These are phyloP conservation scores for Nothophaeocryptopus gaeumannii DNA, from an alignment of 2,329 filamentous ascomycete species.

Conservation along the genomic window DNA sequence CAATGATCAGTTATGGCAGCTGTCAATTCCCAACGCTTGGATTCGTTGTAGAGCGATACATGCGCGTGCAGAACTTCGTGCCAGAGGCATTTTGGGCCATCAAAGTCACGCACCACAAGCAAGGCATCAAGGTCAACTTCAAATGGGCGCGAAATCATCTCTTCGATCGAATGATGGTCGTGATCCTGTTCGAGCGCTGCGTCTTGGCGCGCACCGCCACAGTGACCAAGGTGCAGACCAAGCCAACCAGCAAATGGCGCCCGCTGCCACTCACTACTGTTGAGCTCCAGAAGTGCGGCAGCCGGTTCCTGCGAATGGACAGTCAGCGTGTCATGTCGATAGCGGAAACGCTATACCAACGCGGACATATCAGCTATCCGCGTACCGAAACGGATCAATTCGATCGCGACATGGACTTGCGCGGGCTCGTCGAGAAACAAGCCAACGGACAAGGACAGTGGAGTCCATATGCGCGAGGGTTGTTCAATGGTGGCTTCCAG, in stretches of 20 bases:
- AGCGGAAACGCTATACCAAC: conserved; percentile 85
- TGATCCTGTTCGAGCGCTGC: conserved; percentile 82
- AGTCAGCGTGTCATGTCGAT: conserved; percentile 84
- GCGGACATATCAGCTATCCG: conserved; percentile 95
- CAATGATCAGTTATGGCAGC: conserved; percentile 51
- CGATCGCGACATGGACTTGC: conserved; percentile 82
- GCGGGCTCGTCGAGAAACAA: conserved; percentile 78
- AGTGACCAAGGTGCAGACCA: conserved; percentile 82
- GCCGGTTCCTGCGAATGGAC: conserved; percentile 81
- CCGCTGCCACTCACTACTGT: conserved; percentile 92
- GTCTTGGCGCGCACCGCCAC: conserved; percentile 71
- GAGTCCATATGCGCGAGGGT: conserved; percentile 73
- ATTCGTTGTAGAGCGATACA: conserved; percentile 95
- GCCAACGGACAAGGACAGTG: conserved; percentile 66
- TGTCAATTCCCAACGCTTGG: conserved; percentile 97
- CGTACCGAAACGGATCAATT: conserved; percentile 97
- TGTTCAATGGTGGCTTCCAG: conserved; percentile 73
- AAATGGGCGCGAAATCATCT: conserved; percentile 77
- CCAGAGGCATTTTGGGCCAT: conserved; percentile 92
- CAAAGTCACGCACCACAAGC: conserved; percentile 74
- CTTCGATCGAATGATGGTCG: conserved; percentile 80
- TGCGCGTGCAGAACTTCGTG: conserved; percentile 88
- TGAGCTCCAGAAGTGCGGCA: conserved; percentile 93
- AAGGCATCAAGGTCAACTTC: conserved; percentile 78
- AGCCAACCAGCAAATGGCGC: conserved; percentile 90